Percentiles rank a stretch among this genome's conserved stretches.
Evolutionary conservation across 164 flowering plant genomes (phyloP).

Genomic region (Annona squamosa): DNA sequence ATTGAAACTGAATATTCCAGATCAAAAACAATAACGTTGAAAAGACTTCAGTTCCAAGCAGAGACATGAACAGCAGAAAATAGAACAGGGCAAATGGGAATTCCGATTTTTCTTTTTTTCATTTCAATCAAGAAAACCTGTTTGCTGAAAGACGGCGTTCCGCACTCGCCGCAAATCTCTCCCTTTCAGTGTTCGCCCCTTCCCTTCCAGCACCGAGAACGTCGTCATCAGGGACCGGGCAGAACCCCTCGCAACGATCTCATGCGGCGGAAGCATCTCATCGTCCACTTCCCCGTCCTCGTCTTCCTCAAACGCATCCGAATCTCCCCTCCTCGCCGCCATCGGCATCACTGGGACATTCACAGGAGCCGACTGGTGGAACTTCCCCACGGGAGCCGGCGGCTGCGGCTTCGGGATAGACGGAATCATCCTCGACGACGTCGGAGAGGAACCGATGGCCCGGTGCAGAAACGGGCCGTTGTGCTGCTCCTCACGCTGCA

Average conservation of each 20-base stretch:
- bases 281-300: conserved; percentile 18
- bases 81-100: not conserved
- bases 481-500: not conserved
- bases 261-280: conserved; percentile 77
- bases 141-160: conserved; percentile 58
- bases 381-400: conserved; percentile 24
- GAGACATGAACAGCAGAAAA: not conserved
- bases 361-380: conserved; percentile 58
- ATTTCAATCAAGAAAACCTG: conserved; percentile 67
- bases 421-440: conserved; percentile 24
- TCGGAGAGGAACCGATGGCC: conserved; percentile 16
- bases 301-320: conserved; percentile 14
- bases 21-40: not conserved
- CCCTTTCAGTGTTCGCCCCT: conserved; percentile 80
- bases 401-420: conserved; percentile 32
- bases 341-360: conserved; percentile 45
- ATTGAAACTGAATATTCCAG: not conserved
- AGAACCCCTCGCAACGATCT: conserved; percentile 57
- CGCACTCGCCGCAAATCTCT: conserved; percentile 75
- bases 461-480: conserved; percentile 18
- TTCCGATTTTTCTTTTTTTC: not conserved
- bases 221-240: conserved; percentile 36
- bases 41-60: not conserved
- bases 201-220: conserved; percentile 79
- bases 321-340: conserved; percentile 19